Base-by-base conservation (phyloP, 495 filamentous ascomycete species). In the Aspergillus kassunensis region DNA sequence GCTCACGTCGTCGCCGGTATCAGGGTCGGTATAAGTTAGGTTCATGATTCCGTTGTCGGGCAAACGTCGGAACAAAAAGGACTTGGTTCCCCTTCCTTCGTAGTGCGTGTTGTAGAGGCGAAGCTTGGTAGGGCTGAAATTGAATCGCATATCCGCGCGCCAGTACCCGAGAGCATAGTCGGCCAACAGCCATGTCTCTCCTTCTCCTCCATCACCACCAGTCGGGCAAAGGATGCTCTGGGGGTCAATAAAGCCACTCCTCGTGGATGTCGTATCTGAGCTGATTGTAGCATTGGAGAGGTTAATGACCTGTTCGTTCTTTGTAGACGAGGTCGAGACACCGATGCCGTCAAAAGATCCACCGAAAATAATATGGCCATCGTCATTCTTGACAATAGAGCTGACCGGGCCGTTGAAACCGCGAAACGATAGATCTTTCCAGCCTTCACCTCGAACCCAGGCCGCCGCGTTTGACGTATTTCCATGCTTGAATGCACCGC, bases 1-100 rank as follows among this genome's bases (percentile, higher is more conserved):
- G 41, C 73, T 79, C 24, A 71, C 70, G 35, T 85, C 81, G 27
- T 81, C 69, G 1, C 81, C 79, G 0, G 86, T 85, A 1, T 69
- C 76, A 0, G 87, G 82, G 62, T 96, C 89, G 39, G 80, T 86
- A 56, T 90, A 97, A 31, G 91, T 96, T 56, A 98, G 78, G 66
- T 97, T 97, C 88, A 97, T 90, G 63, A 97, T 96, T 27, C 95
- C 95, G 59, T 86, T 84, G 58, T 90, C 82, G 5, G 90, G 90
- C 25, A 90, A 68, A 16, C 88, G 84, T 24, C 88, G 88, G 61
- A 89, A 91, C 30, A 90, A 80, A 72, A 89, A 98, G 13, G 81
- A 82, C 67, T 87, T 84, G 7, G 93, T 97, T 24, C 93, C 92
- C 49, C 91, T 82, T 45, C 88, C 90, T 64, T 90, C 83, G 44